phyloP scores from a whole-genome alignment of 352 stramenopile species.

The Elongisporangium prolatum region DNA sequence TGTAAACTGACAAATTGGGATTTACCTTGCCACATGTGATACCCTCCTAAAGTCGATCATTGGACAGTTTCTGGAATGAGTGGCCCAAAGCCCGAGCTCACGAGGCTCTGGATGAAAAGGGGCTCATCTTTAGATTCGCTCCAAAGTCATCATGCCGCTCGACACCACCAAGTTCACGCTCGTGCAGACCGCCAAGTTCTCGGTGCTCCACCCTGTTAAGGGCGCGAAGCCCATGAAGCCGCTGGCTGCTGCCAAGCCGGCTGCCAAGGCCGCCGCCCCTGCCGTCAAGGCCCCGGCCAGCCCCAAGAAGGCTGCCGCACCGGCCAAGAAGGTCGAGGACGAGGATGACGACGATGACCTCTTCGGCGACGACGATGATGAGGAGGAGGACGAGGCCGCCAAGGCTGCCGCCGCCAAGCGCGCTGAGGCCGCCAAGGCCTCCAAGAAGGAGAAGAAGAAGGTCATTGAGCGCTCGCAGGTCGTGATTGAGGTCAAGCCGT shows the following conservation, averaged over 20 bases:
- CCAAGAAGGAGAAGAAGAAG: slow-evolving; percentile 71
- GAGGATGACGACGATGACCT: slow-evolving; percentile 56
- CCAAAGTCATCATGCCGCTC: slow-evolving; percentile 22
- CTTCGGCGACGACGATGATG: slow-evolving; percentile 51
- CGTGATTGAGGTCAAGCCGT: slow-evolving; percentile 67
- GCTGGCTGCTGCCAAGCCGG: slow-evolving; percentile 27
- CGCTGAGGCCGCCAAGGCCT: slow-evolving; percentile 34
- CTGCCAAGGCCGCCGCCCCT: slow-evolving; percentile 23
- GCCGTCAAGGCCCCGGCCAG: background rate
- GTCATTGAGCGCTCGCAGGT: slow-evolving; percentile 56
- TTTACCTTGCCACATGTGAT: background rate
- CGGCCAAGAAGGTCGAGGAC: slow-evolving; percentile 19
- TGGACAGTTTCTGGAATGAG: background rate
- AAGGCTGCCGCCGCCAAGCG: slow-evolving; percentile 49
- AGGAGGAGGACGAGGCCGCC: slow-evolving; percentile 48
- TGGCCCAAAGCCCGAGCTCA: background rate
- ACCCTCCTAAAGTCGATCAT: background rate
- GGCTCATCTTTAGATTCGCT: background rate
- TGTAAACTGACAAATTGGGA: too few relatives aligned
- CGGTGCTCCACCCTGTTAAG: slow-evolving; percentile 50
- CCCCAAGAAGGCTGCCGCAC: slow-evolving; percentile 24
- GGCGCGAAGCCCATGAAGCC: slow-evolving; percentile 60
- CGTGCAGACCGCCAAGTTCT: slow-evolving; percentile 65
- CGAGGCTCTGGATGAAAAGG: background rate
- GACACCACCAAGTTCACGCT: slow-evolving; percentile 57